Conservation (phyloP, 495 filamentous ascomycete species). For the Penicillium paxilli region DNA sequence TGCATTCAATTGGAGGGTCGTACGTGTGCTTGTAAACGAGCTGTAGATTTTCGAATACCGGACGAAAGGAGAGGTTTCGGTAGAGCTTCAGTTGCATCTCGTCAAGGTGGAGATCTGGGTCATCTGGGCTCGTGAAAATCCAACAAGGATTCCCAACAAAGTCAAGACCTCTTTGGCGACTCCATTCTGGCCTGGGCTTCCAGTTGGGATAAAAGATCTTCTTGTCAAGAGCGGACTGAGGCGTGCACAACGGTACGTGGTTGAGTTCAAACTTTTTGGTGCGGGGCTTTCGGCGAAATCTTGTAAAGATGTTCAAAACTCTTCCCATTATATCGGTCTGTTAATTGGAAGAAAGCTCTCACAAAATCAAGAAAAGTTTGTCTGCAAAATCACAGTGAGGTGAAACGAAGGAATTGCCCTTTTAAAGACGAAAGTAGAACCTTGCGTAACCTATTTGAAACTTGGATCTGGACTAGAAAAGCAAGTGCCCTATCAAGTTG, state of each 20-base stretch:
- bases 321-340: conserved; percentile 5
- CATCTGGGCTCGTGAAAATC: conserved; percentile 5
- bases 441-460: too few species aligned
- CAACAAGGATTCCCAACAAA: conserved; percentile 5
- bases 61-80: conserved; percentile 5
- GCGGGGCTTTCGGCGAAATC: background rate
- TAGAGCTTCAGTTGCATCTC: background rate
- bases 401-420: too few species aligned
- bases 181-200: conserved; percentile 3
- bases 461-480: too few species aligned
- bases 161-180: conserved; percentile 2
- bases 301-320: background rate
- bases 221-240: conserved; percentile 5
- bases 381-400: too few species aligned
- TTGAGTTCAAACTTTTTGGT: conserved; percentile 2
- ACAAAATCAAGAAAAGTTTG: too few species aligned
- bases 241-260: conserved; percentile 5
- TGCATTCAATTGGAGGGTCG: conserved; percentile 7
- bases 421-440: too few species aligned
- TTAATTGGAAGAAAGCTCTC: too few species aligned
- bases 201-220: conserved; percentile 3
- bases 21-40: background rate
- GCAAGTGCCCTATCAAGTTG: too few species aligned
- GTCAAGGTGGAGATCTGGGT: background rate
- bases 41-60: conserved; percentile 1